Percentiles rank a stretch among this genome's conserved stretches.
phyloP scores from a whole-genome alignment of 306 rosid genomes.

The Abrus pulchellus region DNA sequence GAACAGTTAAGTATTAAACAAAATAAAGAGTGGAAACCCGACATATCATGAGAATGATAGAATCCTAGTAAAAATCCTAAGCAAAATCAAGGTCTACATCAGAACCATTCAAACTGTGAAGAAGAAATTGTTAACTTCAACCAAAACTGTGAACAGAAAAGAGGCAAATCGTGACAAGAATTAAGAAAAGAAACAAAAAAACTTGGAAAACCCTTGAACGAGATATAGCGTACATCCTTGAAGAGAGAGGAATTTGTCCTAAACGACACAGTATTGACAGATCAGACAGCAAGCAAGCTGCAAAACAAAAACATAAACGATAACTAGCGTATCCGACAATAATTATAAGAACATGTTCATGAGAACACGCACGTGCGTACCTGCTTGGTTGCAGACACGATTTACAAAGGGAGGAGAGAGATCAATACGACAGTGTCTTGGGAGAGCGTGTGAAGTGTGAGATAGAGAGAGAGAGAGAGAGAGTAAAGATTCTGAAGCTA shows the following conservation, averaged over 20 bases:
- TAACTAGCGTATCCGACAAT: conserved; percentile 24
- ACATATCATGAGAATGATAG: conserved; percentile 1
- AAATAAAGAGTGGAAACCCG: conserved; percentile 27
- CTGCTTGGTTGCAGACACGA: conserved; percentile 52
- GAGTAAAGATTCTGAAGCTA: conserved; percentile 54
- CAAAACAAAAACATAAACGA: conserved; percentile 39
- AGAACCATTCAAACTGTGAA: conserved; percentile 1
- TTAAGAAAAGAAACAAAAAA: neutral
- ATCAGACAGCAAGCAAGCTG: conserved; percentile 51
- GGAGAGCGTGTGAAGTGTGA: conserved; percentile 22
- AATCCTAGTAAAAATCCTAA: conserved; percentile 44
- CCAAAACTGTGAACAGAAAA: conserved; percentile 17
- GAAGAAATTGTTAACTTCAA: neutral
- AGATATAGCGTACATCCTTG: conserved; percentile 7
- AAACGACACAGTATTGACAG: conserved; percentile 45
- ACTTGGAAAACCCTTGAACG: conserved; percentile 3
- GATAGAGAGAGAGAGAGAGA: conserved; percentile 18
- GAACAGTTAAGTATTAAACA: conserved; percentile 15
- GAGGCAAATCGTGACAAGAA: conserved; percentile 22
- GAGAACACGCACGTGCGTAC: conserved; percentile 51
- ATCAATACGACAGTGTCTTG: conserved; percentile 40
- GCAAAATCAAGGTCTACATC: conserved; percentile 4
- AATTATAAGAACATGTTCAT: neutral
- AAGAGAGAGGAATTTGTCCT: conserved; percentile 5
- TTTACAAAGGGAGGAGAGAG: conserved; percentile 47